phyloP scores from a whole-genome alignment of 1,139 yeast genomes.

The Maudiozyma humilis region DNA sequence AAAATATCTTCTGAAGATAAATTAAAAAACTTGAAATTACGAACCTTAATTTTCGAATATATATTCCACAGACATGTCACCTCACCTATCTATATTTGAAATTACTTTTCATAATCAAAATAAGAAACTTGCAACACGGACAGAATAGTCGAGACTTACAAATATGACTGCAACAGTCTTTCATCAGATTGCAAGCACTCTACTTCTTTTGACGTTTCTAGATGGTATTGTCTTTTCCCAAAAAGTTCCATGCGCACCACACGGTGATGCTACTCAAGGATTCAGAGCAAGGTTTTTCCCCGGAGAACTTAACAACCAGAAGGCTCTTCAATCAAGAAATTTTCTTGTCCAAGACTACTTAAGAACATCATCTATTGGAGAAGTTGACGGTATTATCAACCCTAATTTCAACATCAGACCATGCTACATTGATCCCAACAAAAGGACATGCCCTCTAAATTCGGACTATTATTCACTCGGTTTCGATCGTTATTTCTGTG shows the following conservation, averaged over 20 bases:
- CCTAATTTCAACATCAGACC: neutral
- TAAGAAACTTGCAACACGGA: too few relatives aligned
- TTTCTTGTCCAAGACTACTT: neutral
- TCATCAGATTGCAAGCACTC: too few relatives aligned
- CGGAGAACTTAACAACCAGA: neutral
- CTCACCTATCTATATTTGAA: too few relatives aligned
- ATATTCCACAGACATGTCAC: too few relatives aligned
- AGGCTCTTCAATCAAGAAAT: neutral
- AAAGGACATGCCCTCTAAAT: neutral
- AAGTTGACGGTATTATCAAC: neutral
- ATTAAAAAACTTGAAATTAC: too few relatives aligned
- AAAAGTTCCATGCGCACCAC: neutral
- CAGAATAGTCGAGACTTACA: too few relatives aligned
- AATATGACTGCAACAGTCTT: too few relatives aligned
- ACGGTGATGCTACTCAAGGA: neutral
- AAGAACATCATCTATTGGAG: neutral
- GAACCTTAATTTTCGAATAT: too few relatives aligned
- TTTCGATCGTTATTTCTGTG: neutral
- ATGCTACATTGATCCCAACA: neutral
- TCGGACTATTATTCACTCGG: neutral
- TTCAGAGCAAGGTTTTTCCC: slow-evolving; percentile 1
- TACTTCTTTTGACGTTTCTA: too few relatives aligned
- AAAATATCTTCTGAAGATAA: too few relatives aligned
- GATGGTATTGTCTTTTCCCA: too few relatives aligned
- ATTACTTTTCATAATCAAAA: too few relatives aligned